These are phyloP conservation scores for Clitopilus hobsonii DNA, from an alignment of 768 basidiomycete genomes.

Conservation along the genomic window DNA sequence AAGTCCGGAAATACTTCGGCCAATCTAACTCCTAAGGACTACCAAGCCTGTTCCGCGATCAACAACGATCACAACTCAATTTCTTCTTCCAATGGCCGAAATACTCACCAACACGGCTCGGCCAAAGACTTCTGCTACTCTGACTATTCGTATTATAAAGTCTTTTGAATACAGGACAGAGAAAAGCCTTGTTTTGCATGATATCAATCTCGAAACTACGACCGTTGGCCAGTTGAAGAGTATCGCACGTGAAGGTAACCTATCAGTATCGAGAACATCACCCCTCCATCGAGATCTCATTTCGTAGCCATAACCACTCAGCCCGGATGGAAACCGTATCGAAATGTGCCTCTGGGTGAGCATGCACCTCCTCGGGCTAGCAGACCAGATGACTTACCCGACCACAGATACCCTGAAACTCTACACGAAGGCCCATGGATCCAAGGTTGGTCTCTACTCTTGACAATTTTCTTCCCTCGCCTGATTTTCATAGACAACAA, in stretches of 20 bases:
- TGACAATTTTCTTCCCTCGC: not conserved
- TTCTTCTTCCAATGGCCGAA: not conserved
- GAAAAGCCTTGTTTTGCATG: slow-evolving; percentile 78
- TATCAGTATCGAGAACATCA: slow-evolving; percentile 5
- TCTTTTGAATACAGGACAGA: slow-evolving; percentile 92
- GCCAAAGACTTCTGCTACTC: slow-evolving; percentile 71
- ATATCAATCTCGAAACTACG: slow-evolving; percentile 72
- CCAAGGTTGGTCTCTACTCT: slow-evolving; percentile 59
- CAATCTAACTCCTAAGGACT: not conserved
- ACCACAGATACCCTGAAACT: slow-evolving; percentile 84
- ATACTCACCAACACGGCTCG: slow-evolving; percentile 56
- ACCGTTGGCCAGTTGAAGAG: slow-evolving; percentile 81
- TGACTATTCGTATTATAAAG: slow-evolving; percentile 93
- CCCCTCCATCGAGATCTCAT: slow-evolving; percentile 6
- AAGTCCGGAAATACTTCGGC: slow-evolving; percentile 3
- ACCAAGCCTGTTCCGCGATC: not conserved
- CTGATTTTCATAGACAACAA: slow-evolving; percentile 67
- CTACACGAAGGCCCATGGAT: slow-evolving; percentile 91
- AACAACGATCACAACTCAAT: slow-evolving; percentile 2
- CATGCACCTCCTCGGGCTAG: slow-evolving; percentile 2
- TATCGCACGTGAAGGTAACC: slow-evolving; percentile 57
- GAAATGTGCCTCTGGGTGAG: slow-evolving; percentile 64
- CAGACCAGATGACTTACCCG: slow-evolving; percentile 4
- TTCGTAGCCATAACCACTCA: slow-evolving; percentile 64
- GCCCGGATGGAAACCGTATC: slow-evolving; percentile 87